Evolutionary conservation across 805 yeast species (phyloP).

Genomic region (Saccharomycopsis lassenensis): DNA sequence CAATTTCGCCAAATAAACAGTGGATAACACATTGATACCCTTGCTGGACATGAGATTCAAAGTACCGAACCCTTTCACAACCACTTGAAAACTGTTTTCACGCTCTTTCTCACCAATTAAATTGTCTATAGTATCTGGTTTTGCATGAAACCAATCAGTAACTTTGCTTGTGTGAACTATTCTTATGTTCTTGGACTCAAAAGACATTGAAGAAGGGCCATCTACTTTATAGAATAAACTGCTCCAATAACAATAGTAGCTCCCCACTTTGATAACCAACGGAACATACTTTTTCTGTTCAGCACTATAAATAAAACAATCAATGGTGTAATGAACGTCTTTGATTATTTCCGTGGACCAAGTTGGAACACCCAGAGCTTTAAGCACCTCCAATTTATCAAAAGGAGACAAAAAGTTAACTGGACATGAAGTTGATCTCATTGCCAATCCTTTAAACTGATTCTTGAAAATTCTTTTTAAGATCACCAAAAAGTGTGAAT

Average conservation of each 20-base stretch:
- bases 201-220: background rate
- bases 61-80: constrained; percentile 8
- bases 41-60: constrained; percentile 9
- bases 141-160: constrained; percentile 12
- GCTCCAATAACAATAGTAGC: constrained; percentile 21
- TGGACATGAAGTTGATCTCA: background rate
- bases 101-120: no score
- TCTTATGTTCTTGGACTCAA: constrained; percentile 28
- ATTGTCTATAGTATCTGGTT: constrained; percentile 5
- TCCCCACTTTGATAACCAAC: constrained; percentile 57
- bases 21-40: constrained; percentile 9
- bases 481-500: background rate
- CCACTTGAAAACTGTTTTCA: constrained; percentile 11
- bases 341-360: constrained; percentile 31
- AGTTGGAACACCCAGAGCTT: constrained; percentile 34
- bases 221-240: background rate
- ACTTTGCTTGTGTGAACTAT: constrained; percentile 5
- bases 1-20: constrained; percentile 13
- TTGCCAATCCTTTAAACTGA: no score
- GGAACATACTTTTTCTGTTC: constrained; percentile 42
- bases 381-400: constrained; percentile 34
- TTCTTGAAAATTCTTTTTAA: constrained; percentile 1
- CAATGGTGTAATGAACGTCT: constrained; percentile 31
- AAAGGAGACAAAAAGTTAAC: constrained; percentile 12
- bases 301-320: constrained; percentile 41